phyloP scores from a whole-genome alignment of 2,329 filamentous ascomycete species.

The Rutstroemia sp. region DNA sequence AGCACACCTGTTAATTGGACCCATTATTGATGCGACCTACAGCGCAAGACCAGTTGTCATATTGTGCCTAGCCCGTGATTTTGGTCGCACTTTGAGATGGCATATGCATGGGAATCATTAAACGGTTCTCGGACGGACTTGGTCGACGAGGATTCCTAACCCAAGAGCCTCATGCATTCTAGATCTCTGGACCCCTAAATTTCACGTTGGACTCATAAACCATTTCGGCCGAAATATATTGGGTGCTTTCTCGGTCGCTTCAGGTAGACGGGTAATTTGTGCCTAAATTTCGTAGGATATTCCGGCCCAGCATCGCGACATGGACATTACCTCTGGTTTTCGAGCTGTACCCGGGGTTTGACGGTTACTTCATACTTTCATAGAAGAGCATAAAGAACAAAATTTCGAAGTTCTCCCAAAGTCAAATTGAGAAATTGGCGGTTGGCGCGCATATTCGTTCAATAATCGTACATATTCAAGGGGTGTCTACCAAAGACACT shows the following conservation, averaged over 20 bases:
- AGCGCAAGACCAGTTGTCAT: neutral
- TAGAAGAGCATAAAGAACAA: too few relatives aligned
- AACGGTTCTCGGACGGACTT: slow-evolving; percentile 1
- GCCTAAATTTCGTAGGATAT: neutral
- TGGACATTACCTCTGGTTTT: too few relatives aligned
- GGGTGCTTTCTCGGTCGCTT: neutral
- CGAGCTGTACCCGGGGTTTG: neutral
- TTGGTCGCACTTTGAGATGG: neutral
- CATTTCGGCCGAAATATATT: neutral
- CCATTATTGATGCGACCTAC: slow-evolving; percentile 3
- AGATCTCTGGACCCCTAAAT: slow-evolving; percentile 7
- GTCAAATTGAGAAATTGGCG: neutral
- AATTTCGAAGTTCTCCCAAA: neutral
- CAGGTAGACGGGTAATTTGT: too few relatives aligned
- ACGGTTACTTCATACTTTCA: neutral
- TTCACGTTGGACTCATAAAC: neutral
- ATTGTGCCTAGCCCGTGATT: neutral
- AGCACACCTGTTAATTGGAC: neutral
- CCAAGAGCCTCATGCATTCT: slow-evolving; percentile 8
- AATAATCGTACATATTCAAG: neutral
- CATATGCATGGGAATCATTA: neutral
- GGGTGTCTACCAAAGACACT: too few relatives aligned
- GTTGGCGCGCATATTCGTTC: neutral
- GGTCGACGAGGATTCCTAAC: neutral
- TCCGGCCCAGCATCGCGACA: neutral